Percentiles rank a stretch among this genome's conserved stretches.
These are phyloP conservation scores for Prillingera fragicola DNA, from an alignment of 1,284 basidiomycete genomes.

Conservation along the genomic window DNA sequence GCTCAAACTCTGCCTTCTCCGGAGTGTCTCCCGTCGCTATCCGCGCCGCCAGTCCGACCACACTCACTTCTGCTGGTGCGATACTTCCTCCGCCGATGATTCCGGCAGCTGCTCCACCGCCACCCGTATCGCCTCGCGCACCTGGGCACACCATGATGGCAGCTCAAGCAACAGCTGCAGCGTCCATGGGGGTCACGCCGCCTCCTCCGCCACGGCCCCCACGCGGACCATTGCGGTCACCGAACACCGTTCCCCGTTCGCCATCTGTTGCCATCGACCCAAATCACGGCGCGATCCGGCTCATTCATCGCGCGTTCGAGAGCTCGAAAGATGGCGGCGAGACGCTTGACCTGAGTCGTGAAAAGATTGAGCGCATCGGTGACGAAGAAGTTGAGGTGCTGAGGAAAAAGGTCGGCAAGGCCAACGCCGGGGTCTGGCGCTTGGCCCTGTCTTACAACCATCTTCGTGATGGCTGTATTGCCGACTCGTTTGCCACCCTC, in stretches of 20 bases:
- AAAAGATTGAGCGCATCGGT: slow-evolving; percentile 67
- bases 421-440: slow-evolving; percentile 59
- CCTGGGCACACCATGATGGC: not conserved
- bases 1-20: slow-evolving; percentile 10
- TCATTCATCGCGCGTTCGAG: slow-evolving; percentile 60
- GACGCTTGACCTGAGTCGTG: slow-evolving; percentile 75
- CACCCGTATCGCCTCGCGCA: too few species aligned
- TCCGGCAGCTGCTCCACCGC: too few species aligned
- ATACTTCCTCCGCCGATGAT: too few species aligned
- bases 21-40: too few species aligned
- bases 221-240: slow-evolving; percentile 8
- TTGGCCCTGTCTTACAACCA: slow-evolving; percentile 83
- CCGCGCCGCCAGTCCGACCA: too few species aligned
- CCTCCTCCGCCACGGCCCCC: slow-evolving; percentile 12
- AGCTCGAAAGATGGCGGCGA: slow-evolving; percentile 69
- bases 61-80: too few species aligned
- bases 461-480: slow-evolving; percentile 62
- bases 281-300: slow-evolving; percentile 15
- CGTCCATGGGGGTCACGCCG: not conserved
- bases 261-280: slow-evolving; percentile 1
- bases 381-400: slow-evolving; percentile 68
- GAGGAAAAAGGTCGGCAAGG: slow-evolving; percentile 54
- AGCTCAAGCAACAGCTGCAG: not conserved
- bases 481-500: slow-evolving; percentile 69
- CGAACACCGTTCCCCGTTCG: slow-evolving; percentile 4